phyloP scores from a whole-genome alignment of 352 stramenopile genomes.

The Achlya hypogyna region DNA sequence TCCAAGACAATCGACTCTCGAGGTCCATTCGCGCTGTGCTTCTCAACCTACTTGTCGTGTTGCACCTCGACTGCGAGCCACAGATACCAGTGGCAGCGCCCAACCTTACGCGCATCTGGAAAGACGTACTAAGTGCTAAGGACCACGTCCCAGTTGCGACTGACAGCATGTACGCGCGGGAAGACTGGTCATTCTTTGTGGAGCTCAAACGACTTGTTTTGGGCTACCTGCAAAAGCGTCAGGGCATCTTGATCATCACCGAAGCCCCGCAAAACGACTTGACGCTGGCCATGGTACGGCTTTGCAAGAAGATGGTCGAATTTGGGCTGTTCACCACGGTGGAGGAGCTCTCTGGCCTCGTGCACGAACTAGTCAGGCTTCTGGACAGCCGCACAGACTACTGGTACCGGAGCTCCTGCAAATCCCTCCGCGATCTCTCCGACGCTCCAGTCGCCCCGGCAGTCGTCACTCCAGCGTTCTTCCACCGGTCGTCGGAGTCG shows the following conservation, averaged over 20 bases:
- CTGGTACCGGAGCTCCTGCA: neutral
- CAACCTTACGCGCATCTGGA: conserved; percentile 67
- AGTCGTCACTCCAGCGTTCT: neutral
- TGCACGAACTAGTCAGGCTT: conserved; percentile 27
- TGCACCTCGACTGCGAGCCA: conserved; percentile 64
- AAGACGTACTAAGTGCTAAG: conserved; percentile 29
- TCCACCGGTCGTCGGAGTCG: conserved; percentile 12
- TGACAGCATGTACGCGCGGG: neutral
- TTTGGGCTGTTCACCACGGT: conserved; percentile 52
- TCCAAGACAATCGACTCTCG: conserved; percentile 38
- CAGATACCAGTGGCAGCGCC: conserved; percentile 47
- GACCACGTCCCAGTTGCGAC: neutral
- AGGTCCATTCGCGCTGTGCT: conserved; percentile 54
- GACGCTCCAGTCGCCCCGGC: neutral
- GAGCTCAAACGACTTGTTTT: conserved; percentile 39
- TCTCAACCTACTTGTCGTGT: conserved; percentile 54
- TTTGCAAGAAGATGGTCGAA: conserved; percentile 51
- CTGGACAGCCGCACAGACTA: conserved; percentile 44
- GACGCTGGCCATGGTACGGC: conserved; percentile 41
- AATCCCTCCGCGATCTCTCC: neutral
- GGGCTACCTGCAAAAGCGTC: conserved; percentile 37
- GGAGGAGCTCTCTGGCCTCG: conserved; percentile 33
- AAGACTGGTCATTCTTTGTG: conserved; percentile 43
- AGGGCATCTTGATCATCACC: conserved; percentile 39
- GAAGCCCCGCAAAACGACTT: conserved; percentile 56